phyloP scores from a whole-genome alignment of 257 asterid genomes.

The Solanum sitiens region DNA sequence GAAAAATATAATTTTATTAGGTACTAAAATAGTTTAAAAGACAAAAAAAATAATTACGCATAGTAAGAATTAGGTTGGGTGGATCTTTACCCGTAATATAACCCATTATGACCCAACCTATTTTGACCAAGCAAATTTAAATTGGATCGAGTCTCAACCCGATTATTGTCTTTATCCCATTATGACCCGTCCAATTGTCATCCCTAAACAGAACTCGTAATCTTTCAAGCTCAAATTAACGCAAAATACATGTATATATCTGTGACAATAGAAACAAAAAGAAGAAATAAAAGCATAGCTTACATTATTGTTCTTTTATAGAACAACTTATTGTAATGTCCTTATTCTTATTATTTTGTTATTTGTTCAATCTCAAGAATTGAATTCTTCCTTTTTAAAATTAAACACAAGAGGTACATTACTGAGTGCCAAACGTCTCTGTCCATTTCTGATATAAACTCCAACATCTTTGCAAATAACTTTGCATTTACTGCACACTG shows the following conservation, averaged over 20 bases:
- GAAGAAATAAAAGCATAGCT: neutral
- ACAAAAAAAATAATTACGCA: too few species aligned
- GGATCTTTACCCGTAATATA: too few species aligned
- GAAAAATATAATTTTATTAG: too few species aligned
- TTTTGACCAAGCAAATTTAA: too few species aligned
- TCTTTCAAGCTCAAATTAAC: neutral
- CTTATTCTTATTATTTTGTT: neutral
- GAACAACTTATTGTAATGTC: neutral
- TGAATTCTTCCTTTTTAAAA: neutral
- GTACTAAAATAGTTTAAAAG: too few species aligned
- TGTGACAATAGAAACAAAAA: neutral
- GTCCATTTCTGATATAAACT: neutral
- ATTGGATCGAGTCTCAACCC: too few species aligned
- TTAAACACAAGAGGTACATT: neutral
- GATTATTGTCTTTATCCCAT: too few species aligned
- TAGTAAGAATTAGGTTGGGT: too few species aligned
- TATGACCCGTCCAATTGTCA: too few species aligned
- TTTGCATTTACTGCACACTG: neutral
- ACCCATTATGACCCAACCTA: too few species aligned
- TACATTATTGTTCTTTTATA: neutral
- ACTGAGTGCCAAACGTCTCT: neutral
- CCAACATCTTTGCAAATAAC: neutral
- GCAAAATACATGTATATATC: neutral
- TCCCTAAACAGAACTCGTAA: neutral
- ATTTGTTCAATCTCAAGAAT: neutral